Evolutionary conservation across 768 basidiomycete genomes (phyloP).

Genomic region (Collybia nuda): DNA sequence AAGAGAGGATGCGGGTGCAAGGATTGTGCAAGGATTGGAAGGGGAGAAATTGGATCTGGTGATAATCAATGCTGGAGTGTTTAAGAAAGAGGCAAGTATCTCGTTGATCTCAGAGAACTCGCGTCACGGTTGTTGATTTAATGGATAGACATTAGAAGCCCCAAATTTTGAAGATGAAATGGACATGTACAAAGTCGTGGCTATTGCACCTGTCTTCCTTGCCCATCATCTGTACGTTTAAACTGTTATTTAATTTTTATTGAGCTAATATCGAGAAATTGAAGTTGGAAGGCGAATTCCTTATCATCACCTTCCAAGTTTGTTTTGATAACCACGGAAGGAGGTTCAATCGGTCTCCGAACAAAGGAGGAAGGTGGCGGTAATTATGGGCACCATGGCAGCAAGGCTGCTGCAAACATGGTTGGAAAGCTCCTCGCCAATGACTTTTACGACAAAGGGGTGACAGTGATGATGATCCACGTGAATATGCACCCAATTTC

Average conservation of each 20-base stretch:
- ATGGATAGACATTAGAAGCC: slow-evolving; percentile 31
- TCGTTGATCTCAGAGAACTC: background rate
- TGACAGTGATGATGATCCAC: slow-evolving; percentile 43
- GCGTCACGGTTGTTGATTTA: background rate
- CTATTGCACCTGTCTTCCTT: slow-evolving; percentile 41
- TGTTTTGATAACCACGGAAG: slow-evolving; percentile 45
- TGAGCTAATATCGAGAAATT: background rate
- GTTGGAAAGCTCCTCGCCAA: slow-evolving; percentile 38
- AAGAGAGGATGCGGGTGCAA: slow-evolving; percentile 29
- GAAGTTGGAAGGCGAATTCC: slow-evolving; percentile 17
- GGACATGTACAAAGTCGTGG: slow-evolving; percentile 44
- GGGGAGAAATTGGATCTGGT: slow-evolving; percentile 30
- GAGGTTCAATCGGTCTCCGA: slow-evolving; percentile 40
- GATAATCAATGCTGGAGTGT: slow-evolving; percentile 36
- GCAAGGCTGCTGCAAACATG: slow-evolving; percentile 50
- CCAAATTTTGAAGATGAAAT: slow-evolving; percentile 36
- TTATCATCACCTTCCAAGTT: slow-evolving; percentile 33
- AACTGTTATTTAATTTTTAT: too few species aligned
- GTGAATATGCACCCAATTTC: slow-evolving; percentile 22
- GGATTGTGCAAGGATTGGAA: slow-evolving; percentile 32
- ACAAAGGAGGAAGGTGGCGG: slow-evolving; percentile 45
- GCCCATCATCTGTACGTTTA: slow-evolving; percentile 23
- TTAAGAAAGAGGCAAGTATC: slow-evolving; percentile 35
- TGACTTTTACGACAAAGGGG: slow-evolving; percentile 36
- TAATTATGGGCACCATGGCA: slow-evolving; percentile 49